phyloP scores from a whole-genome alignment of 306 rosid species.

The Begonia fuchsioides region DNA sequence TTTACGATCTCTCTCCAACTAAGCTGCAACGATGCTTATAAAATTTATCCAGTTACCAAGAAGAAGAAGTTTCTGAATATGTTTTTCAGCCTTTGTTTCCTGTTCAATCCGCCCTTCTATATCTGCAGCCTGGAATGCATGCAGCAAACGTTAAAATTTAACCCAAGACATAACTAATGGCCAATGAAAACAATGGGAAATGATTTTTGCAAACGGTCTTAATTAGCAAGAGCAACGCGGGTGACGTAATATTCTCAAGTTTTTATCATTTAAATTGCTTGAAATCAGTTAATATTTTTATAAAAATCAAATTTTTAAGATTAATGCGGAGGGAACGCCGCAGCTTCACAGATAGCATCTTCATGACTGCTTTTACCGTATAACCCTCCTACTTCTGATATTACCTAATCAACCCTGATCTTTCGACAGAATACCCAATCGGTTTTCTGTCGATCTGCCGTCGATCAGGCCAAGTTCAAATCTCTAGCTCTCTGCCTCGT shows the following conservation, averaged over 20 bases:
- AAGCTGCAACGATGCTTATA: neutral
- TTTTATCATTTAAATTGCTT: too few relatives aligned
- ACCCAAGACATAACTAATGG: neutral
- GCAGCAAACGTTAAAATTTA: conserved; percentile 12
- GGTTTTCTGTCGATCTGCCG: neutral
- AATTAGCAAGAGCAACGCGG: too few relatives aligned
- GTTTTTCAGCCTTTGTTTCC: too few relatives aligned
- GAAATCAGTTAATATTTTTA: too few relatives aligned
- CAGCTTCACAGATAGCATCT: too few relatives aligned
- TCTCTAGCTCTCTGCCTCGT: neutral
- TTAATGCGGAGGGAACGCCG: too few relatives aligned
- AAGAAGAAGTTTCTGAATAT: too few relatives aligned
- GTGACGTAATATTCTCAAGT: too few relatives aligned
- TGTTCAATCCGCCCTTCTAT: conserved; percentile 81
- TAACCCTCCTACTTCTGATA: neutral
- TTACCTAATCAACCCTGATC: neutral
- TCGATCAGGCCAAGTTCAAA: neutral
- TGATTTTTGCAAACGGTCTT: neutral
- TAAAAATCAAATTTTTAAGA: too few relatives aligned
- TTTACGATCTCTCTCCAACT: neutral
- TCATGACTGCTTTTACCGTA: too few relatives aligned
- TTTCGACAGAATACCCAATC: neutral
- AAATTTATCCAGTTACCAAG: too few relatives aligned
- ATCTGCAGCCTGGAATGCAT: conserved; percentile 64
- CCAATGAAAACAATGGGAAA: too few relatives aligned